Percentiles rank a stretch among this genome's conserved stretches.
Conservation (phyloP, 2,329 filamentous ascomycete species). For the Botrytis byssoidea region DNA sequence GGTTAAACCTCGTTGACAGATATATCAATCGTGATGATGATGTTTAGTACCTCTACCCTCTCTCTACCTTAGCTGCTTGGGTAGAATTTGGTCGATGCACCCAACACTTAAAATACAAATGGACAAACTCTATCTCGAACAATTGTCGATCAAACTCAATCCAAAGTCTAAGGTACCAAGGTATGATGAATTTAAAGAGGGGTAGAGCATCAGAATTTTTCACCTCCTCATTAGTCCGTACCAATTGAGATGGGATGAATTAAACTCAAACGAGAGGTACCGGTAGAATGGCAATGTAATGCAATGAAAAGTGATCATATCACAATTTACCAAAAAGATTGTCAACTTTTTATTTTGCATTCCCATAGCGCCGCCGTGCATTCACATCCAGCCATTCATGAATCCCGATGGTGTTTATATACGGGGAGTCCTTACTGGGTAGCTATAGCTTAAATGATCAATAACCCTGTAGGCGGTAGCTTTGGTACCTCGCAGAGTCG, state of each 20-base stretch:
- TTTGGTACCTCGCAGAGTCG: conserved; percentile 16
- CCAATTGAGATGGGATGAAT: background rate
- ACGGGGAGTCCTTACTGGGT: background rate
- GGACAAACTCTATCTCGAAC: background rate
- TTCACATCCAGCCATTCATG: background rate
- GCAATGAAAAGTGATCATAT: background rate
- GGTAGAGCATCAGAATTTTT: background rate
- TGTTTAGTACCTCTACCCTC: no score
- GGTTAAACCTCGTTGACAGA: background rate
- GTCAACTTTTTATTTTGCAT: background rate
- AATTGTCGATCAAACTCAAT: background rate
- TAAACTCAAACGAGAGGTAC: background rate
- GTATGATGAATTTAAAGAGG: background rate
- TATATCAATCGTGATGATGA: background rate
- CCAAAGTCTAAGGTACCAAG: background rate
- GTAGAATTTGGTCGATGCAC: background rate
- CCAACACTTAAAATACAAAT: background rate
- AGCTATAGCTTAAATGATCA: conserved; percentile 1
- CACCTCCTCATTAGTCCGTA: background rate
- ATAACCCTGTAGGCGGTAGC: background rate
- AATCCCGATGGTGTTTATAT: background rate
- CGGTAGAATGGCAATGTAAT: background rate
- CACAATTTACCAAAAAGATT: background rate
- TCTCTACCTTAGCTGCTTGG: no score
- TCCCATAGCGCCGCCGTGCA: background rate